Evolutionary conservation across 2,329 filamentous ascomycete genomes (phyloP).

Genomic region (Alternaria longipes): DNA sequence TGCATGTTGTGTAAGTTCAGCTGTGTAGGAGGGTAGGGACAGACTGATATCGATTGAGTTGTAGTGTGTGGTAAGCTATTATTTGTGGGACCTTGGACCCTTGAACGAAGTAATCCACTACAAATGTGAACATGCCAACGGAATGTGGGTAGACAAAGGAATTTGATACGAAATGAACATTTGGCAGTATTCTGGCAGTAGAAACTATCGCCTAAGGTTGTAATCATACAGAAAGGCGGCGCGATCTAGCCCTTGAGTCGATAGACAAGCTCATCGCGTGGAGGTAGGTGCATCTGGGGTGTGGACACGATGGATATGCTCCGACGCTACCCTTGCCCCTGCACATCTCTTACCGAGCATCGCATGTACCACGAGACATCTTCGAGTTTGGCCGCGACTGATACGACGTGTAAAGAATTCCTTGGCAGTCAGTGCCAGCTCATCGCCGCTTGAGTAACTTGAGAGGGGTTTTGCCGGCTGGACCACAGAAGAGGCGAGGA

Average conservation of each 20-base stretch:
- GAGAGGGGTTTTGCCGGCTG: background rate
- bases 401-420: conserved; percentile 5
- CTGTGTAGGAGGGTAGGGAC: background rate
- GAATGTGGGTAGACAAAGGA: background rate
- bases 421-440: conserved; percentile 5
- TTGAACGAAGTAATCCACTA: background rate
- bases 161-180: background rate
- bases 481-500: background rate
- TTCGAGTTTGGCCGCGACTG: conserved; percentile 7
- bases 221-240: background rate
- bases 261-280: conserved; percentile 6
- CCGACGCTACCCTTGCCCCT: conserved; percentile 2
- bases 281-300: conserved; percentile 1
- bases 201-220: background rate
- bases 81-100: background rate
- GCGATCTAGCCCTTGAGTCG: conserved; percentile 4
- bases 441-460: background rate
- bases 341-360: conserved; percentile 17
- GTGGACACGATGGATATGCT: conserved; percentile 8
- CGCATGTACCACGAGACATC: conserved; percentile 6
- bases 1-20: background rate
- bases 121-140: background rate
- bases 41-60: background rate
- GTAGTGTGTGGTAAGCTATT: background rate
- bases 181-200: background rate